A percentile compares a stretch with the other conserved stretches of the same genome.
Conservation (phyloP, 2,329 filamentous ascomycete genomes). For the Cordyceps militaris region DNA sequence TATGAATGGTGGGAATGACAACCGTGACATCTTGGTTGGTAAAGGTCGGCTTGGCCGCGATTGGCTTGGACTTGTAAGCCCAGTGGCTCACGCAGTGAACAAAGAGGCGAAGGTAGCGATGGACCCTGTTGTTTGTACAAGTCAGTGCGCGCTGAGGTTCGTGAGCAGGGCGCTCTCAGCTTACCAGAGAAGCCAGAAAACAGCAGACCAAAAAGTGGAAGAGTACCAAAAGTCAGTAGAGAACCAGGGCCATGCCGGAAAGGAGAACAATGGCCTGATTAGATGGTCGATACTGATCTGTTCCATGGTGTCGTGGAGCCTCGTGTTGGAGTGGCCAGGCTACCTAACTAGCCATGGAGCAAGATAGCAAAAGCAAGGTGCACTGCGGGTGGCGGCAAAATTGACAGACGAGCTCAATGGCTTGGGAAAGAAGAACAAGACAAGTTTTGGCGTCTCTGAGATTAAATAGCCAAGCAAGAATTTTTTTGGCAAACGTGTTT, state of each 20-base stretch:
- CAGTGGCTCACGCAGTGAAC: constrained; percentile 83
- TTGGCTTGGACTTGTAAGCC: constrained; percentile 77
- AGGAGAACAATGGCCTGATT: background rate
- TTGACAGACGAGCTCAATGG: background rate
- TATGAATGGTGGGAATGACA: constrained; percentile 87
- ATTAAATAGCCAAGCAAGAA: background rate
- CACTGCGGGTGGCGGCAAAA: background rate
- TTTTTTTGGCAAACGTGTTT: background rate
- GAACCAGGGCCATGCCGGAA: constrained; percentile 17
- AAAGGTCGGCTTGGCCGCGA: constrained; percentile 73
- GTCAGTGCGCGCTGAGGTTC: background rate
- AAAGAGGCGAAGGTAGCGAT: constrained; percentile 79
- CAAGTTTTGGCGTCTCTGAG: background rate
- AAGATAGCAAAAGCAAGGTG: background rate
- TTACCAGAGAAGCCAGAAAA: constrained; percentile 40
- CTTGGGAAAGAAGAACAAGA: background rate
- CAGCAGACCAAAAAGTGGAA: constrained; percentile 36
- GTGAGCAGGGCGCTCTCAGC: constrained; percentile 17
- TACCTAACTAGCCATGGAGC: background rate
- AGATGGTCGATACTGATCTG: background rate
- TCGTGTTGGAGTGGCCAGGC: background rate
- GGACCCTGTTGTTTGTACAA: constrained; percentile 51
- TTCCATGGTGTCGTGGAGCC: background rate
- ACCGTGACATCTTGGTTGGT: constrained; percentile 83
- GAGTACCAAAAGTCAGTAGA: constrained; percentile 34